Percentiles rank a stretch among this genome's conserved stretches.
phyloP scores from a whole-genome alignment of 257 asterid species.

The Eustoma russellianum region DNA sequence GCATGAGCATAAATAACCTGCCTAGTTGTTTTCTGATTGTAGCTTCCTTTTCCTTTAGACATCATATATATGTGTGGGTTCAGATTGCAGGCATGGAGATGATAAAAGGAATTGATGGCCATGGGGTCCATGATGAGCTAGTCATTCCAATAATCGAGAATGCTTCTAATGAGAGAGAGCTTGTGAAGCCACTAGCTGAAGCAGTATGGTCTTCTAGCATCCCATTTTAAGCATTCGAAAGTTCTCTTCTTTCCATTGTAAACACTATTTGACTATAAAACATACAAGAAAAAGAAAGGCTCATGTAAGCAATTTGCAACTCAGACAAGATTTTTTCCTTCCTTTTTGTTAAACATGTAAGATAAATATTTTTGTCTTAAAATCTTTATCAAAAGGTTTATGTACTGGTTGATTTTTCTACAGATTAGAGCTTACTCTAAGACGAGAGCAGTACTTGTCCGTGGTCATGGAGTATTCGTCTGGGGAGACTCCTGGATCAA shows the following conservation, averaged over 20 bases:
- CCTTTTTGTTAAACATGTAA: background rate
- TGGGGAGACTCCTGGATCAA: constrained; percentile 93
- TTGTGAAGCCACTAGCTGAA: constrained; percentile 54
- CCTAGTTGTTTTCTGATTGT: background rate
- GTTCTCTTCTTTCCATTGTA: too few species aligned
- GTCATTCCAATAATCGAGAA: constrained; percentile 84
- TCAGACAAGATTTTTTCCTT: too few species aligned
- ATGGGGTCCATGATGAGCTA: constrained; percentile 72
- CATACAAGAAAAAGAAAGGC: too few species aligned
- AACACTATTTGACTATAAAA: too few species aligned
- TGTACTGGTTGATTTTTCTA: constrained; percentile 2
- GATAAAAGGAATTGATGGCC: constrained; percentile 89
- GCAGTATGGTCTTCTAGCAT: constrained; percentile 36
- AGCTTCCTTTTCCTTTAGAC: background rate
- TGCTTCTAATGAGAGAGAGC: constrained; percentile 75
- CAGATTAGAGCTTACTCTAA: constrained; percentile 75
- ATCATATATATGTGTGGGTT: too few species aligned
- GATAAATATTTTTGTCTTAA: background rate
- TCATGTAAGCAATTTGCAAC: too few species aligned
- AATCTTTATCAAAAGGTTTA: background rate
- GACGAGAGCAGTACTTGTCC: constrained; percentile 75
- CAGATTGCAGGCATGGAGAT: constrained; percentile 85
- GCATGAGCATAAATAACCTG: too few species aligned
- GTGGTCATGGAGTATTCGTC: constrained; percentile 70
- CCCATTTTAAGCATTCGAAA: background rate